A percentile compares a stretch with the other conserved stretches of the same genome.
Evolutionary conservation across 306 rosid genomes (phyloP).

Genomic region (Rosa persica): DNA sequence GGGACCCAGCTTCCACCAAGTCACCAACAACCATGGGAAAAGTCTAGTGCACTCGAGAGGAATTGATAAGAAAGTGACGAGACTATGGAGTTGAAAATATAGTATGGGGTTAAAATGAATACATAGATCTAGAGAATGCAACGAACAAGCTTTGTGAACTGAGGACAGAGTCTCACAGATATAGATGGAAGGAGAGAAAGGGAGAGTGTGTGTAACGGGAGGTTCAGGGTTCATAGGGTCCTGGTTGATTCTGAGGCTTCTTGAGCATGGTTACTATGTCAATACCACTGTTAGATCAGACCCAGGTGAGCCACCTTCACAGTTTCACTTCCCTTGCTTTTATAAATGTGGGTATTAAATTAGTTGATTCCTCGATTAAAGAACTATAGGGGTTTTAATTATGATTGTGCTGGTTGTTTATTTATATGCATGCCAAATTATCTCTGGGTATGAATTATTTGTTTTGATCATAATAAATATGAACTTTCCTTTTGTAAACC

Average conservation of each 20-base stretch:
- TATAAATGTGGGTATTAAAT: not conserved
- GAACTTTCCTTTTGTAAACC: not conserved
- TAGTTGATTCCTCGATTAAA: not conserved
- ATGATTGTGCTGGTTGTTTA: not conserved
- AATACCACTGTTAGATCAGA: slow-evolving; percentile 45
- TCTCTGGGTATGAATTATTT: not conserved
- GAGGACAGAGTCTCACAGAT: not conserved
- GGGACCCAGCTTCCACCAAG: too few species aligned
- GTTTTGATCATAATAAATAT: not conserved
- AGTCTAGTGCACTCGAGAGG: too few species aligned
- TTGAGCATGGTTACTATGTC: slow-evolving; percentile 49
- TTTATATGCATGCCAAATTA: too few species aligned
- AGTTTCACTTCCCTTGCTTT: not conserved
- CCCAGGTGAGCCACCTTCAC: slow-evolving; percentile 28
- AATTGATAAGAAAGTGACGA: too few species aligned
- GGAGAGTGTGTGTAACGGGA: slow-evolving; percentile 50
- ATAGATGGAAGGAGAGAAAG: slow-evolving; percentile 31
- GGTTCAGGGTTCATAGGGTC: slow-evolving; percentile 55
- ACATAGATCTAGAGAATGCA: not conserved
- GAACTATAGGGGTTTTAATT: not conserved
- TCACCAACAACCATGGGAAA: too few species aligned
- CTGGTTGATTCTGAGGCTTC: slow-evolving; percentile 50
- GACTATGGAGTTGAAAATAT: too few species aligned
- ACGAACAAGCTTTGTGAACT: not conserved
- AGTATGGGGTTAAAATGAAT: too few species aligned